A percentile compares a stretch with the other conserved stretches of the same genome.
These are phyloP conservation scores for Dianthus caryophyllus DNA, from an alignment of 148 eudicot species.

Conservation along the genomic window DNA sequence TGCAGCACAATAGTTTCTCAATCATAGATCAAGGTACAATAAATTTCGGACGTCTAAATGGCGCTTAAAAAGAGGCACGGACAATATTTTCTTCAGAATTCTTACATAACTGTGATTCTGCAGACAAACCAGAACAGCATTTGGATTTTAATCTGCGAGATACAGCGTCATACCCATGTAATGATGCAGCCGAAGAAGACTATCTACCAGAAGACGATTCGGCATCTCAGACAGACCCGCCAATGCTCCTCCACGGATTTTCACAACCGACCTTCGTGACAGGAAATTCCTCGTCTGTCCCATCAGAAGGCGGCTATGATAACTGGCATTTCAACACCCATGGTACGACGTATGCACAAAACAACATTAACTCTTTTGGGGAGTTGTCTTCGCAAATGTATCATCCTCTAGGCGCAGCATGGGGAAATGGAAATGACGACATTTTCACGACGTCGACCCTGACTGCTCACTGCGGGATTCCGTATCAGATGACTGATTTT, in stretches of 20 bases:
- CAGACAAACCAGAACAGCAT: constrained; percentile 38
- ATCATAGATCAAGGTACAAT: constrained; percentile 31
- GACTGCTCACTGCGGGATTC: constrained; percentile 24
- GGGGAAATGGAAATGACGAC: constrained; percentile 34
- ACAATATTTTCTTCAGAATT: no score
- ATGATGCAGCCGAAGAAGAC: constrained; percentile 26
- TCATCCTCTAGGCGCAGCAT: constrained; percentile 19
- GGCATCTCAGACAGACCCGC: constrained; percentile 30
- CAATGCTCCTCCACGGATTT: constrained; percentile 18
- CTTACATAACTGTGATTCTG: no score
- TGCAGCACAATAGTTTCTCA: constrained; percentile 19
- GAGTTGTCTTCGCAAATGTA: constrained; percentile 19
- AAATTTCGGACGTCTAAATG: neutral
- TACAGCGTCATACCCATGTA: constrained; percentile 33
- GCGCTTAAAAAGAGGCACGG: no score
- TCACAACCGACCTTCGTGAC: constrained; percentile 22
- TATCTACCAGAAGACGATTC: constrained; percentile 32
- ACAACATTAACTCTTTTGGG: constrained; percentile 14
- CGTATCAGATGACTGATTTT: constrained; percentile 22
- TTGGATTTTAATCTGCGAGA: constrained; percentile 26
- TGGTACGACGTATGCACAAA: constrained; percentile 20
- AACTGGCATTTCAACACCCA: constrained; percentile 26
- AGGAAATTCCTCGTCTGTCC: constrained; percentile 22
- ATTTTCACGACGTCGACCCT: constrained; percentile 22
- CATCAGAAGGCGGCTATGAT: constrained; percentile 21